Base-by-base conservation (phyloP, 768 basidiomycete species). In the Tylopilus sp. region DNA sequence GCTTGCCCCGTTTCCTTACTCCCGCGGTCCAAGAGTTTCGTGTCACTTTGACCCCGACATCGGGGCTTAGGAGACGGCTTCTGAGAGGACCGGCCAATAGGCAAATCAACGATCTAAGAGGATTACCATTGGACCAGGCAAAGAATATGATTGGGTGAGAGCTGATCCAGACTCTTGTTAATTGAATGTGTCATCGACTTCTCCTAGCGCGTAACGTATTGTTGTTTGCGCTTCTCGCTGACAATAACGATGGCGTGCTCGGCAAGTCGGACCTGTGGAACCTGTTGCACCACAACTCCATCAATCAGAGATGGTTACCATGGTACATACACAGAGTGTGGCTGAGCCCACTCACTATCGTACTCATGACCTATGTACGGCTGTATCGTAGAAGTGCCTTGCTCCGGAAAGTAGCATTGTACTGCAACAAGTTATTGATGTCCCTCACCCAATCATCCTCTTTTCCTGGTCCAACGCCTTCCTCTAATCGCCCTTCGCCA, bases 361-460 rank as follows among this genome's bases (percentile, higher is more conserved):
- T 46, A 33, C 31, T 18, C 15, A 41, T 44, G 15, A 46, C 11
- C 41, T 68, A 61, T 10, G 54, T 80, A 56, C 87, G 78, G 63
- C 80, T 83, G 60, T 91, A 86, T 58, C 85, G 72, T 55, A 90
- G 68, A 53, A 91, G 72, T n/a, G 88, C 89, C 69, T 92, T 92
- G 73, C 89, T 91, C 65, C 90, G 75, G 70, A 97, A 97, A 0
- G 93, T 92, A 25, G 91, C 91, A 58, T 97, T 97, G 72, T 95
- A 97, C 70, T 95, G 92, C 50, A 97, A 71, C 52, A 97, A 71
- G 58, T 92, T 93, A 68, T 95, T 95, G 69, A 97, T 97, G 64
- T 97, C 94, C 49, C 90, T 78, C n/a, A 95, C 92, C 94, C 94
- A 97, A 60, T 93, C 92, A 63, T 92, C 90, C 60, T 91, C 89